These are phyloP conservation scores for Caloboletus firmus DNA, from an alignment of 1,284 basidiomycete genomes.

Conservation along the genomic window DNA sequence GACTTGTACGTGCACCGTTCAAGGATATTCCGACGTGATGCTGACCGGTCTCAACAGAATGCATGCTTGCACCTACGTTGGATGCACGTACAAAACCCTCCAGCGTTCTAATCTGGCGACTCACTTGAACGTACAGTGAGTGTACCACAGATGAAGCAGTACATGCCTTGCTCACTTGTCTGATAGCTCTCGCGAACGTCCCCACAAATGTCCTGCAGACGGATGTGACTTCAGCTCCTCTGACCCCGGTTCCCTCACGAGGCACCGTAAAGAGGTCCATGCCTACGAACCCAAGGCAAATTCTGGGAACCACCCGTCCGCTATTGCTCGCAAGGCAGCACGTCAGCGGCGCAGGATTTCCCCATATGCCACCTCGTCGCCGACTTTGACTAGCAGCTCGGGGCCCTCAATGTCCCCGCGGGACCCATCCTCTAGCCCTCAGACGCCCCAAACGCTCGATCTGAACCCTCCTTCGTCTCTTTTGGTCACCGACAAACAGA, in stretches of 20 bases:
- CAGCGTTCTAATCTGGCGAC: conserved; percentile 35
- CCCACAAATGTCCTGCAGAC: conserved; percentile 20
- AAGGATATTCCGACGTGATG: not conserved
- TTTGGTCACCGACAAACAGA: not conserved
- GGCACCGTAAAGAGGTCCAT: conserved; percentile 24
- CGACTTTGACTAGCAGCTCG: not conserved
- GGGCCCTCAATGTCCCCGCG: not conserved
- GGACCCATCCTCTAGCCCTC: not conserved
- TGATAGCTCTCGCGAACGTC: conserved; percentile 13
- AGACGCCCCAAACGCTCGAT: not conserved
- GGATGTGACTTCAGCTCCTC: conserved; percentile 23
- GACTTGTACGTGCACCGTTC: conserved; percentile 13
- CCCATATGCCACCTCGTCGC: conserved; percentile 1
- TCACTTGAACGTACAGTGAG: conserved; percentile 32
- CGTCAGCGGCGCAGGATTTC: not conserved
- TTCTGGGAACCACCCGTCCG: not conserved
- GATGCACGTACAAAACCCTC: conserved; percentile 27
- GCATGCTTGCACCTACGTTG: conserved; percentile 23
- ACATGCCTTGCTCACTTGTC: conserved; percentile 2
- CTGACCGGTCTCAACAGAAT: conserved; percentile 25
- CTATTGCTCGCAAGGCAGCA: not conserved
- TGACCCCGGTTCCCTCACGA: conserved; percentile 33
- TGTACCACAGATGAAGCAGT: not conserved
- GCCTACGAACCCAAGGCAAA: conserved; percentile 13
- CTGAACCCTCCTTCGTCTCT: not conserved